Conservation (phyloP, 345 rosid genomes). For the Atalantia buxifolia region DNA sequence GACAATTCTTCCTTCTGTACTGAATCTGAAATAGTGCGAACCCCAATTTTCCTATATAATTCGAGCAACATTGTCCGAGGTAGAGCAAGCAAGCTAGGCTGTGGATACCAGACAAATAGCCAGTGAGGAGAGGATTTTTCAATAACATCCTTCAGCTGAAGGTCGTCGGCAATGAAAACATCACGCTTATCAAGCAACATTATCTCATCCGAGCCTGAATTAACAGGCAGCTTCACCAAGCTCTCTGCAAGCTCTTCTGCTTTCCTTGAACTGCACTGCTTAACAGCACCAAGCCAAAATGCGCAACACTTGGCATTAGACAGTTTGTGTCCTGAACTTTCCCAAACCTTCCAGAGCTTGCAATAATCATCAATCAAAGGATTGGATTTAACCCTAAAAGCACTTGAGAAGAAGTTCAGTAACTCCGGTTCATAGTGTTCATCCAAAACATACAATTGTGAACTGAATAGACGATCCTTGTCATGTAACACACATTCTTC, state of each 20-base stretch:
- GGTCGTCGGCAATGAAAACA: constrained; percentile 71
- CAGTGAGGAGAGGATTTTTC: constrained; percentile 21
- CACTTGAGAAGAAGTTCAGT: constrained; percentile 37
- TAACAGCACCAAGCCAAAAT: constrained; percentile 50
- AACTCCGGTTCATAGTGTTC: constrained; percentile 33
- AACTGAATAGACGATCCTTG: constrained; percentile 45
- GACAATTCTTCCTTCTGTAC: constrained; percentile 38
- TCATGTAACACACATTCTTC: constrained; percentile 48
- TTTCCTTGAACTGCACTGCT: constrained; percentile 11
- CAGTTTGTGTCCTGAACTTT: constrained; percentile 29
- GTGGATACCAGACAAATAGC: constrained; percentile 74
- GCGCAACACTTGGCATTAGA: constrained; percentile 49
- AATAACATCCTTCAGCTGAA: constrained; percentile 51
- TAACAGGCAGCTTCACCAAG: constrained; percentile 50
- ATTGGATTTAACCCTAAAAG: constrained; percentile 32
- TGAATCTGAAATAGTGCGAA: constrained; percentile 51
- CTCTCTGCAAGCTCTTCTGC: constrained; percentile 31
- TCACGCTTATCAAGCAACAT: constrained; percentile 34
- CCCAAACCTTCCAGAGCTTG: constrained; percentile 69
- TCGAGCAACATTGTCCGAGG: constrained; percentile 41
- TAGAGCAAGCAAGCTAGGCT: constrained; percentile 39
- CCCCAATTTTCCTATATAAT: constrained; percentile 50
- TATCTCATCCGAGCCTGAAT: constrained; percentile 30
- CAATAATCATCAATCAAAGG: constrained; percentile 57
- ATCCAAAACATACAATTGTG: constrained; percentile 41